These are phyloP conservation scores for Brassica cretica DNA, from an alignment of 345 rosid species.

Conservation along the genomic window DNA sequence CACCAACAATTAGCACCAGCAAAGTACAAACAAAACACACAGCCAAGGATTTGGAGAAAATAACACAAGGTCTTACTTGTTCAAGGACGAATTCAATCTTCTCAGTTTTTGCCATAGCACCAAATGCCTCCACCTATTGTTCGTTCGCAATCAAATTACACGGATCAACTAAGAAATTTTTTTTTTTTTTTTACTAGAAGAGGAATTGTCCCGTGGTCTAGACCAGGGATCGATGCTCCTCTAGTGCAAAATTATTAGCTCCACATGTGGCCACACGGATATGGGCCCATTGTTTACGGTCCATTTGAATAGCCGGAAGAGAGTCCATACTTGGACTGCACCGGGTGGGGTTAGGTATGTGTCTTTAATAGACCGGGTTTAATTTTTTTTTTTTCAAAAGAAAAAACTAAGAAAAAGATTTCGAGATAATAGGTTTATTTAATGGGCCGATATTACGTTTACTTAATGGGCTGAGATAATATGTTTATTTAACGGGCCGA, in stretches of 20 bases:
- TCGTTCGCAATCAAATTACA: constrained; percentile 3
- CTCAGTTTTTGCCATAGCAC: constrained; percentile 96
- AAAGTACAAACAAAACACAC: not conserved
- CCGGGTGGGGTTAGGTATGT: too few relatives aligned
- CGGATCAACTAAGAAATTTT: not conserved
- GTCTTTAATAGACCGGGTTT: too few relatives aligned
- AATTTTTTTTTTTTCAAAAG: too few relatives aligned
- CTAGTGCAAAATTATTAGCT: too few relatives aligned
- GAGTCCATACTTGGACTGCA: too few relatives aligned
- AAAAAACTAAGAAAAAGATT: not conserved
- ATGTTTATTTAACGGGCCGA: not conserved
- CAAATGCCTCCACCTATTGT: constrained; percentile 89
- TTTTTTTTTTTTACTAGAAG: too few relatives aligned
- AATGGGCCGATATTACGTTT: constrained; percentile 48
- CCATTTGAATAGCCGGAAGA: too few relatives aligned
- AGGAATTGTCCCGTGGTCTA: too few relatives aligned
- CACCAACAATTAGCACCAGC: constrained; percentile 2
- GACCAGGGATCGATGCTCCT: too few relatives aligned
- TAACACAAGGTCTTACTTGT: constrained; percentile 50
- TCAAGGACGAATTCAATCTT: constrained; percentile 92
- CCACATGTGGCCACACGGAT: too few relatives aligned
- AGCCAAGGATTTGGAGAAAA: not conserved
- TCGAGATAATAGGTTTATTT: constrained; percentile 51
- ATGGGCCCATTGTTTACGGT: too few relatives aligned
- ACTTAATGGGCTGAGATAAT: constrained; percentile 53